Evolutionary conservation across 2,329 filamentous ascomycete genomes (phyloP).

Genomic region (Tolypocladium sp.): DNA sequence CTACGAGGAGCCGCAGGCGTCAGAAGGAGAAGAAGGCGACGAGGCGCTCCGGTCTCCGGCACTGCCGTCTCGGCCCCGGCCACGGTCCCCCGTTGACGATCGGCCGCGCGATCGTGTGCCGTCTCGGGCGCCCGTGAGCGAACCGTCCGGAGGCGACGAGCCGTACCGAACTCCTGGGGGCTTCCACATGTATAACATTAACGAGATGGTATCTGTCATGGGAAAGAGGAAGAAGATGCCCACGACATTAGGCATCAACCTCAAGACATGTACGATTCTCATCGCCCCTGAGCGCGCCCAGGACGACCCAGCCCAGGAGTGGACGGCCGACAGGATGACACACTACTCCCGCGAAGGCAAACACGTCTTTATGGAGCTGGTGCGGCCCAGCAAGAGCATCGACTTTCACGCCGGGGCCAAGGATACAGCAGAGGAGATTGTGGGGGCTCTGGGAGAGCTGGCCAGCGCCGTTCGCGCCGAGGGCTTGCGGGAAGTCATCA

Average conservation of each 20-base stretch:
- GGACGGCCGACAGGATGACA: slow-evolving; percentile 91
- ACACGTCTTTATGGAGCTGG: slow-evolving; percentile 90
- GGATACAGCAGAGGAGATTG: slow-evolving; percentile 92
- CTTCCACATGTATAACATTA: slow-evolving; percentile 93
- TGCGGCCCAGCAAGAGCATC: slow-evolving; percentile 85
- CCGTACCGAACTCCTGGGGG: slow-evolving; percentile 58
- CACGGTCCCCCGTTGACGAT: background rate
- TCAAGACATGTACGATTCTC: slow-evolving; percentile 79
- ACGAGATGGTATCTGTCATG: slow-evolving; percentile 94
- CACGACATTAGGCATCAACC: slow-evolving; percentile 89
- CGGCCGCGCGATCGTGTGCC: background rate
- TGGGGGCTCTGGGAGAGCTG: slow-evolving; percentile 77
- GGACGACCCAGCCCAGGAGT: slow-evolving; percentile 82
- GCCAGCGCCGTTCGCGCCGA: slow-evolving; percentile 79
- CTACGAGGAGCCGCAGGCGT: slow-evolving; percentile 15
- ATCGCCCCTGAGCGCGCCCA: slow-evolving; percentile 78
- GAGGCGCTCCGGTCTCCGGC: slow-evolving; percentile 24
- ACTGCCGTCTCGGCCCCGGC: slow-evolving; percentile 26
- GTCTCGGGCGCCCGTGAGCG: background rate
- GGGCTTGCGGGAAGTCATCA: slow-evolving; percentile 74
- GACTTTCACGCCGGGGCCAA: slow-evolving; percentile 97
- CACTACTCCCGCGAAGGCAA: slow-evolving; percentile 98
- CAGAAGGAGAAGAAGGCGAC: slow-evolving; percentile 22
- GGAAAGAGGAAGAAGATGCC: slow-evolving; percentile 98
- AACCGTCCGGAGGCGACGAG: slow-evolving; percentile 19